Base-by-base conservation (phyloP, 345 rosid genomes). In the Rubroshorea leprosula region DNA sequence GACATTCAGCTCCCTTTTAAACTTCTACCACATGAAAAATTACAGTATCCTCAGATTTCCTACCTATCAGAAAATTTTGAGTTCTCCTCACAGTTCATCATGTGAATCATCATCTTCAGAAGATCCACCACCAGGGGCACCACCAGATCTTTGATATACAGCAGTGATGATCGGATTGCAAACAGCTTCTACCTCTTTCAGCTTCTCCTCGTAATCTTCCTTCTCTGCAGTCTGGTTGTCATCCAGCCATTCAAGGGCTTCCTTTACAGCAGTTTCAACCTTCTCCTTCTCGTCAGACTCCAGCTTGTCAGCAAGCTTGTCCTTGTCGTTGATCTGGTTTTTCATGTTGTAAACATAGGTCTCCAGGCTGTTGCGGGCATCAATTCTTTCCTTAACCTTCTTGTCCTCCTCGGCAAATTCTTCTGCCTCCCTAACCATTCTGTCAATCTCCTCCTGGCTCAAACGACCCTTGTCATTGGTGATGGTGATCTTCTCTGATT, bases 401-500 rank as follows among this genome's bases (percentile, higher is more conserved):
- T 84, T 92, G 76, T 92, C 98, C 68, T 89, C 98, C 74, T 92
- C 98, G 0, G 98, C 95, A 25, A 86, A 92, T 68, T 92, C 98
- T 49, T 92, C 97, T 0, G 97, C 98, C 67, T 92, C 98, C 0
- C 76, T 78, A 10, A 92, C 98, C 98, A 92, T 92, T 5, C 88
- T 75, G 1, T 89, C 98, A 3, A 92, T 92, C 69, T 92, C 98
- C 70, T 92, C 98, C 71, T 92, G 98, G 79, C 93, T 86, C 48
- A 92, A 60, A 5, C 98, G 91, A 17, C 98, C 98, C 73, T 84
- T 92, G 62, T 89, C 98, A 23, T 92, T 92, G 0, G 97, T 92
- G 75, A 92, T 92, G 21, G 98, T 89, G 74, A 92, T 92, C 80
- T 86, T 86, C 72, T 92, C 93, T 1, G 96, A 74, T 67, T 89